A percentile compares a stretch with the other conserved stretches of the same genome.
Evolutionary conservation across 305 asterid species (phyloP).

Genomic region (Fraxinus baroniana): DNA sequence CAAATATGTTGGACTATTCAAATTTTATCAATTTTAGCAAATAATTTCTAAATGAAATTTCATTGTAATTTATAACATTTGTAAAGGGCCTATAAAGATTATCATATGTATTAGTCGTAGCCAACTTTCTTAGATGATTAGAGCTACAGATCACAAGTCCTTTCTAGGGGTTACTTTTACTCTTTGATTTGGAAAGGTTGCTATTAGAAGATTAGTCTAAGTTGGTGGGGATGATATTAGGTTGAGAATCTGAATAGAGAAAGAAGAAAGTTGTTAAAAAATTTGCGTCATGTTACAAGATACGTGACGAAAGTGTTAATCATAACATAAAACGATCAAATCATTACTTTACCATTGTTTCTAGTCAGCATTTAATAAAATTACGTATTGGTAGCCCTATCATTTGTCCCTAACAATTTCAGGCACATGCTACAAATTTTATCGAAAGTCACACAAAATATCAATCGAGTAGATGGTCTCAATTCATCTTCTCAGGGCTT

Average conservation of each 20-base stretch:
- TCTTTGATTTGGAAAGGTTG: background rate
- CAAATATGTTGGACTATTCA: background rate
- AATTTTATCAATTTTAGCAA: background rate
- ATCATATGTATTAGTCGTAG: too few species aligned
- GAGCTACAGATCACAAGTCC: background rate
- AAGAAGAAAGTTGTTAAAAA: background rate
- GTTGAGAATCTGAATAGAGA: background rate
- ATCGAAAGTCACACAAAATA: background rate
- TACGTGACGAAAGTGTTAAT: background rate
- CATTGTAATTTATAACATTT: too few species aligned
- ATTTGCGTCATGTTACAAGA: background rate
- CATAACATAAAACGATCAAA: background rate
- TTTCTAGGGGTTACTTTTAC: background rate
- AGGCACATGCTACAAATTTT: background rate
- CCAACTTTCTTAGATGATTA: background rate
- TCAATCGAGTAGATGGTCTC: background rate
- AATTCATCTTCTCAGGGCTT: background rate
- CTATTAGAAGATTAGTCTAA: background rate
- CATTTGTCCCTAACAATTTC: background rate
- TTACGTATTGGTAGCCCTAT: background rate
- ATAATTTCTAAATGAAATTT: too few species aligned
- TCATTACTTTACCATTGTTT: background rate
- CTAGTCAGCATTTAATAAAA: background rate
- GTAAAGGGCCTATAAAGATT: background rate
- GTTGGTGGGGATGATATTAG: background rate